Evolutionary conservation across 2,329 filamentous ascomycete genomes (phyloP).

Genomic region (Colletotrichum sp.): DNA sequence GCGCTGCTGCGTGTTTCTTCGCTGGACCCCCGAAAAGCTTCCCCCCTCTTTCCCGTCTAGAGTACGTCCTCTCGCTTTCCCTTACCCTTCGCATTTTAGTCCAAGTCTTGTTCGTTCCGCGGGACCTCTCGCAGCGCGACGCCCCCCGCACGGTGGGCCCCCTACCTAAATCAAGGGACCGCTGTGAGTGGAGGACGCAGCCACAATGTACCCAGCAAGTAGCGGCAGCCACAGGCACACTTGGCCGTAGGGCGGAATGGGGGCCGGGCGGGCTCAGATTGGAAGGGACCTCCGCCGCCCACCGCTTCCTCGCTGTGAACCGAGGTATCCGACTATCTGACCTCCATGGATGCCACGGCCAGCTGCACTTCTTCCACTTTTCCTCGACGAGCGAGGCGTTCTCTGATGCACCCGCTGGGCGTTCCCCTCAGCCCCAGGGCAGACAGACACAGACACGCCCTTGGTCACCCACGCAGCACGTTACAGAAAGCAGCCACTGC

Average conservation of each 20-base stretch:
- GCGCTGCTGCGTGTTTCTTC: background rate
- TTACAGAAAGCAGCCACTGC: background rate
- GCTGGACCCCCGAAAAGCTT: background rate
- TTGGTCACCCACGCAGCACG: background rate
- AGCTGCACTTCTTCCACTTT: constrained; percentile 5
- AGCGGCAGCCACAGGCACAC: background rate
- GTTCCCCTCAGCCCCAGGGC: constrained; percentile 18
- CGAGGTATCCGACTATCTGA: background rate
- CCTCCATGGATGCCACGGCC: background rate
- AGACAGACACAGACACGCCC: background rate
- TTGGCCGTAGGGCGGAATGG: constrained; percentile 13
- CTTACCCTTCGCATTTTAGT: background rate
- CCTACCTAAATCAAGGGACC: background rate
- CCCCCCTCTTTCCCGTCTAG: background rate
- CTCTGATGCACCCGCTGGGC: constrained; percentile 9
- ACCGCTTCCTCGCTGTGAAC: background rate
- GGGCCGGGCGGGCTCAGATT: background rate
- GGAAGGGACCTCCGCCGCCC: background rate
- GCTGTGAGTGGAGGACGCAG: background rate
- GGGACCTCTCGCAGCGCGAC: background rate
- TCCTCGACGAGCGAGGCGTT: constrained; percentile 7
- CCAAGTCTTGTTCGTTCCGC: background rate
- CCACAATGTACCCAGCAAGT: background rate
- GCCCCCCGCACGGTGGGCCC: background rate
- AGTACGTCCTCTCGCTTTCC: background rate